Evolutionary conservation across 129 eudicot species (phyloP), one percentile per base, ranked within the genome.

Genomic region (Silybum marianum): DNA sequence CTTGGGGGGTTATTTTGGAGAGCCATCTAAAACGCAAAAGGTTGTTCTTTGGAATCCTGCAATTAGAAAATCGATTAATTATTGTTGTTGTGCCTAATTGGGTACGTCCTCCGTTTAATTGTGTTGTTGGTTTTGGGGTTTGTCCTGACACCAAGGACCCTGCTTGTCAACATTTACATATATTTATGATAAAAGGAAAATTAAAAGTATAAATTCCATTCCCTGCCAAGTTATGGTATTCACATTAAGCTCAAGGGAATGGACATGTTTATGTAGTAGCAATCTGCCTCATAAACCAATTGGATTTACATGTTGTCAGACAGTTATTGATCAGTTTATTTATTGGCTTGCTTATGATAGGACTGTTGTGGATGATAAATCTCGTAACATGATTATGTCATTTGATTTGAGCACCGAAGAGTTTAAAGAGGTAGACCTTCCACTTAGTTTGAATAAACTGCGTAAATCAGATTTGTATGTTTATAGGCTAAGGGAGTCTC

Each of bases 191-290:
- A 34, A 0, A 3, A 34, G 4, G 39, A 34, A 6, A 34, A 44
- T 44, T 2, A 16, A 11, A 44, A 44, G 54, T 9, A 44, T 10
- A 44, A 10, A 16, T 11, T 44, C 16, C 54, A 9, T 44, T 16
- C 54, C 54, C 3, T 44, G 54, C 54, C 74, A 32, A 16, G 74
- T 71, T 34, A n/a, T 14, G 12, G 74, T 71, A 19, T 85, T 62
- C 42, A 32, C 85, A 0, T 75, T 81, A 12, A 63, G 79, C 42
- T 38, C 42, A 38, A 1, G 42, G 42, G 9, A 38, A 38, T 38
- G 42, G 42, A 38, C 8, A 7, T n/a, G n/a, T n/a, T n/a, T n/a
- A n/a, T n/a, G n/a, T n/a, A n/a, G n/a, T n/a, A n/a, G n/a, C n/a
- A n/a, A 6, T 7, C 42, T 38, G 42, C 9, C 42, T 38, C 42